Evolutionary conservation across 345 rosid species (phyloP).

Genomic region (Lepidium sativum): DNA sequence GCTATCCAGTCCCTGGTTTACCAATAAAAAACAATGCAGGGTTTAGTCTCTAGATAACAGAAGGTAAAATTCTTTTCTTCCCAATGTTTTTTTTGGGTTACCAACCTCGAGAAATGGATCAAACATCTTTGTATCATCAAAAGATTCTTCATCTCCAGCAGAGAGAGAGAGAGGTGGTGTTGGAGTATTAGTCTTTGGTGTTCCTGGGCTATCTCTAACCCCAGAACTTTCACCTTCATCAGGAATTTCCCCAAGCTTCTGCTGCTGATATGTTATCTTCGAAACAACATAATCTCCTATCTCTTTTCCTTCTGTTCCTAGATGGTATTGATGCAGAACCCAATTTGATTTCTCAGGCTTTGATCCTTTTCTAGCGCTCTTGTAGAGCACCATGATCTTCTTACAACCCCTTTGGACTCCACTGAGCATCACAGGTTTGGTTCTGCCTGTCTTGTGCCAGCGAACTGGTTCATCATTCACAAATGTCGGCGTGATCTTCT

Average conservation of each 20-base stretch:
- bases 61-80: neutral
- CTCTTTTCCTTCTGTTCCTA: conserved; percentile 69
- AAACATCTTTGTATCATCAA: conserved; percentile 17
- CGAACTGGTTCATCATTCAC: conserved; percentile 53
- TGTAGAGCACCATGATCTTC: conserved; percentile 92
- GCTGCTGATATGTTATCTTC: conserved; percentile 55
- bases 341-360: conserved; percentile 75
- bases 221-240: conserved; percentile 39
- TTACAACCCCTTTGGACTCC: conserved; percentile 70
- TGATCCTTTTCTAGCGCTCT: conserved; percentile 52
- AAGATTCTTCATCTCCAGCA: conserved; percentile 18
- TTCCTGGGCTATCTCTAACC: conserved; percentile 46
- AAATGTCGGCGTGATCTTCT: conserved; percentile 46
- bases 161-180: conserved; percentile 29
- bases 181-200: conserved; percentile 63
- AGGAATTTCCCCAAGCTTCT: conserved; percentile 37
- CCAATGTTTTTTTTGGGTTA: neutral
- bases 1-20: conserved; percentile 32
- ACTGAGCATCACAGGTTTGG: conserved; percentile 48
- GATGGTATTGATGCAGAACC: conserved; percentile 91
- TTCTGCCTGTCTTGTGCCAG: conserved; percentile 98
- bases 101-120: conserved; percentile 20
- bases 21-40: neutral
- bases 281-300: conserved; percentile 74
- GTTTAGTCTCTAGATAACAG: neutral